Base-by-base conservation (phyloP, 2,329 filamentous ascomycete genomes). In the Alternaria sp. region DNA sequence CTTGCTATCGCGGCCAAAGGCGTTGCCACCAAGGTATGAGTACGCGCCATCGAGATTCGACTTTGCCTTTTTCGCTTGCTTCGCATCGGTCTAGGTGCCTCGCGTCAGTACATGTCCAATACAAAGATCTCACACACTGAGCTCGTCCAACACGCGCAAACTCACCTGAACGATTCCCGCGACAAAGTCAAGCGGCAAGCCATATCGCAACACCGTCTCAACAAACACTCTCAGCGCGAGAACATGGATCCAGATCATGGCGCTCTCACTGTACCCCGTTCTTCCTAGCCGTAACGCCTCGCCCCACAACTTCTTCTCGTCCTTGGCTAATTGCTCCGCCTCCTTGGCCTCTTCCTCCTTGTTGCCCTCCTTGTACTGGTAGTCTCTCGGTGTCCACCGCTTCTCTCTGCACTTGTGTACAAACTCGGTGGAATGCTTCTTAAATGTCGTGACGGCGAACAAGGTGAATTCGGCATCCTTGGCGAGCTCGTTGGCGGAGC, bases 191-290 rank as follows among this genome's bases (percentile, higher is more conserved):
- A 97, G 82, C 49, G 95, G 95, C 71, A 99, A 80, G 28, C 95
- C 95, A 75, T 99, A 99, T 67, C 95, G 89, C 75, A 99, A 83
- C n/a, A 99, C 95, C 5, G 94, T 97, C 85, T 99, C 95, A 20
- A 99, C 95, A 80, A 98, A 99, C 20, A 98, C 94, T 55, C 95
- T 86, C 72, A 99, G 82, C 7, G 94, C 92, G 74, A 98, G 84
- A 28, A 97, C 91, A 76, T 99, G 95, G 51, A 97, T 87, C 93
- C 94, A 97, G 55, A 94, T 90, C 92, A 97, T 97, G 67, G 97
- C 93, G 64, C 90, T 90, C 82, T 99, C 95, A 75, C 93, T 94
- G 88, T 95, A 99, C 16, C 93, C 93, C n/a, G 93, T 97, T 64
- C 94, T 86, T 14, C 90, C 92, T 71, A 97, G 85, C 67, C 93